Evolutionary conservation across 768 basidiomycete genomes (phyloP), one percentile per base, ranked within the genome.

Genomic region (Serendipita indica): DNA sequence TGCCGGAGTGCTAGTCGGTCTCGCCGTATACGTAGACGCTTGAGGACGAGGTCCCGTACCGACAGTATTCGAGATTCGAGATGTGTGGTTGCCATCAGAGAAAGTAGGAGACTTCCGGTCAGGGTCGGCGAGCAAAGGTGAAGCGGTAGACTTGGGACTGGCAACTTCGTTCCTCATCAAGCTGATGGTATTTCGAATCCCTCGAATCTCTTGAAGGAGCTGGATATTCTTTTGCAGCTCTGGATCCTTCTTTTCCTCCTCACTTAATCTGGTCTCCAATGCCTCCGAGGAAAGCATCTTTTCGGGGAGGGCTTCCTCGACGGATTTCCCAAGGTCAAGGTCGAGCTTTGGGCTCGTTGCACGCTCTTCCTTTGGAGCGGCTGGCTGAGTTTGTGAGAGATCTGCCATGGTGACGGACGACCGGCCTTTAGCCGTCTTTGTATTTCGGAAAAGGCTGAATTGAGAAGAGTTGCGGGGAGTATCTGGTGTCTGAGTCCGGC

Each of bases 171-270:
- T 20, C 10, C 34, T 43, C 3, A 14, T 28, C 2, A 79, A 73
- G 58, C 89, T 86, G 66, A 90, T 86, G 7, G 87, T 88, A 64
- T 79, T 75, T 54, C 87, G 79, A 61, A 90, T 86, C 12, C 77
- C 83, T 65, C 85, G 80, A 39, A 90, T 90, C 69, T 90, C 87
- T 22, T 78, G 74, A 43, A 87, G 71, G 3, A 90, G 75, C 45
- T 81, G 79, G 67, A 87, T 79, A 67, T 85, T 86, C 65, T 77
- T 78, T 67, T 76, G 79, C 33, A 83, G 66, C 37, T 82, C 82
- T 54, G 67, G 64, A 54, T 80, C 79, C 58, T 79, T 63, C 60
- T 81, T 78, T 30, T 69, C 68, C 72, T 73, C 62, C 70, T 67
- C 4, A 61, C 65, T 57, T 68, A 68, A 33, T 69, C 63, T 62